Evolutionary conservation across 305 asterid species (phyloP), one percentile per base, ranked within the genome.

Genomic region (Fraxinus greggii): DNA sequence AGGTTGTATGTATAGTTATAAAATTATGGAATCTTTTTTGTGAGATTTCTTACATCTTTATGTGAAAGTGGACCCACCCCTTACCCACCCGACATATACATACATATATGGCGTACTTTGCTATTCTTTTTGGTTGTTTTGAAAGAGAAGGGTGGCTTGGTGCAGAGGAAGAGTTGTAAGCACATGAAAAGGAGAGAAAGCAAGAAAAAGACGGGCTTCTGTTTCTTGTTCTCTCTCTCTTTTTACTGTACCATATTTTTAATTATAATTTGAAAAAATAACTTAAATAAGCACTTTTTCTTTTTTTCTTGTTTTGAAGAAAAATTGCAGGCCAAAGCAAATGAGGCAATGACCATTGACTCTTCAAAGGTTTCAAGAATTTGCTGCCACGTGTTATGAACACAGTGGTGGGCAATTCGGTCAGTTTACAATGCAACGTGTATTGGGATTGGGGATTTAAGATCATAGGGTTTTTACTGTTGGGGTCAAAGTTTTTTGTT

Each of bases 151-250:
- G 40, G 80, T 48, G 81, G 82, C 80, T 21, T 83, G 87, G 86
- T 87, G 86, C 87, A 81, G 85, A 67, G 54, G 75, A 75, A 73
- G 88, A 79, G 80, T 38, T 78, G 65, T 70, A 63, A 76, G 80
- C 70, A 78, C 94, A 88, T 94, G 32, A 92, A 93, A 93, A 93
- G 95, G 40, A 89, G 97, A 91, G 94, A 93, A 91, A 93, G 93
- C 85, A 36, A 85, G 86, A 82, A 72, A 40, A 88, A 89, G 92
- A 84, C 63, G 89, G 13, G 82, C 61, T 89, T 87, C 73, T 86
- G 86, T 86, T 87, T 78, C 86, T 89, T 84, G 84, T 87, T 84
- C 33, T 83, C 51, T 83, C 51, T 56, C 81, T 56, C 89, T 84
- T 83, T 85, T 56, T 2, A 83, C 89, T 84, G 83, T 84, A 75